phyloP scores from a whole-genome alignment of 2,329 filamentous ascomycete species.

The Aspergillus proliferans region DNA sequence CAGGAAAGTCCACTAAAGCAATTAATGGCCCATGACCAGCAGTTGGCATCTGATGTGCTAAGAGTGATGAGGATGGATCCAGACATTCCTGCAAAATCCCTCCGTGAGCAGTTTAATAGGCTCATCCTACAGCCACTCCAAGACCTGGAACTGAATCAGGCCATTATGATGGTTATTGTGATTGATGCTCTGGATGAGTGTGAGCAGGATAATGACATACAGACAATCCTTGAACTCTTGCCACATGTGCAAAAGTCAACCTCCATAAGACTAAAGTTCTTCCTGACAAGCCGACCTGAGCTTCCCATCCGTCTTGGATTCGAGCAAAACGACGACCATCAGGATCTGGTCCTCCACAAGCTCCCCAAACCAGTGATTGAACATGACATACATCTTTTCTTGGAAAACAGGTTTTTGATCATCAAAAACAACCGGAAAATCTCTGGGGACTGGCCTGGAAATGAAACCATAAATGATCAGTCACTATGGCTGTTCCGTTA shows the following conservation, averaged over 20 bases:
- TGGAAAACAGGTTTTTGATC: slow-evolving; percentile 8
- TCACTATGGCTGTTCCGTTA: slow-evolving; percentile 2
- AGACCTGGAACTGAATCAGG: neutral
- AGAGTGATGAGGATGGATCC: neutral
- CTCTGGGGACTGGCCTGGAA: too few relatives aligned
- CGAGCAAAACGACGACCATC: slow-evolving; percentile 9
- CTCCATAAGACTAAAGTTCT: slow-evolving; percentile 12
- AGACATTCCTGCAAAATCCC: neutral
- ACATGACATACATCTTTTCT: slow-evolving; percentile 15
- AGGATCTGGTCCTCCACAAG: slow-evolving; percentile 17
- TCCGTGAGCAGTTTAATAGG: neutral
- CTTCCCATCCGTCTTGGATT: slow-evolving; percentile 16
- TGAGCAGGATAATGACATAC: slow-evolving; percentile 10
- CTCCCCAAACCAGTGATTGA: slow-evolving; percentile 13
- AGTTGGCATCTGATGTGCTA: neutral
- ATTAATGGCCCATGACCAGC: neutral
- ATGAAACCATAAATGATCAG: neutral
- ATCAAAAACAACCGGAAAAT: too few relatives aligned
- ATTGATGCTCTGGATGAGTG: slow-evolving; percentile 24
- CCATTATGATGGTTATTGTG: slow-evolving; percentile 8
- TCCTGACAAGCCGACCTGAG: slow-evolving; percentile 23
- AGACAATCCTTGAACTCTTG: slow-evolving; percentile 16
- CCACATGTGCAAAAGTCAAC: slow-evolving; percentile 3
- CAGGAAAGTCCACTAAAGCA: slow-evolving; percentile 9
- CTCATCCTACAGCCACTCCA: neutral